phyloP scores from a whole-genome alignment of 257 asterid species.

The Vinca minor region DNA sequence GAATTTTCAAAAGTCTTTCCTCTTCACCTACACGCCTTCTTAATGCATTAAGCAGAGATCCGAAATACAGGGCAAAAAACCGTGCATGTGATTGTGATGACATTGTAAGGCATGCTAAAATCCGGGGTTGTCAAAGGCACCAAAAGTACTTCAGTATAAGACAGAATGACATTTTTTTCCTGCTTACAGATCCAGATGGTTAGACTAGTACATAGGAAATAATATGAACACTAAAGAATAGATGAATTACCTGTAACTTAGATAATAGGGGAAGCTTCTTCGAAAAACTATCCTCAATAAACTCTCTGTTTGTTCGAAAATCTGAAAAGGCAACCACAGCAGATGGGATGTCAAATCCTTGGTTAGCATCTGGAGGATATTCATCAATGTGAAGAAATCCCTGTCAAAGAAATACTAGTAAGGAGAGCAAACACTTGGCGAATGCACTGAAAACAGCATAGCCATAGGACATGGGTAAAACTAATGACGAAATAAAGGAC shows the following conservation, averaged over 20 bases:
- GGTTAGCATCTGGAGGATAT: constrained; percentile 98
- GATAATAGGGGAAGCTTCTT: constrained; percentile 48
- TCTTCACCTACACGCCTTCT: constrained; percentile 80
- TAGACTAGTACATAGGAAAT: constrained; percentile 8
- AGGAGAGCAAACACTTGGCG: neutral
- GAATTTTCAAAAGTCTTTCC: constrained; percentile 54
- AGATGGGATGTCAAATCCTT: constrained; percentile 97
- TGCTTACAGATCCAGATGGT: constrained; percentile 24
- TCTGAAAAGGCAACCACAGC: constrained; percentile 61
- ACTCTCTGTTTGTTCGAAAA: constrained; percentile 45
- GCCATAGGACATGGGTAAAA: neutral
- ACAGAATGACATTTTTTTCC: constrained; percentile 51
- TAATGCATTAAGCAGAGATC: constrained; percentile 83
- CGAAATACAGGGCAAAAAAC: constrained; percentile 89
- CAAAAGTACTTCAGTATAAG: constrained; percentile 89
- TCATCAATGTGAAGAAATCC: constrained; percentile 96
- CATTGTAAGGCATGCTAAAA: constrained; percentile 99
- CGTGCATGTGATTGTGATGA: constrained; percentile 93
- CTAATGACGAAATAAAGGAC: neutral
- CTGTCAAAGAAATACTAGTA: constrained; percentile 26
- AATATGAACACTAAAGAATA: neutral
- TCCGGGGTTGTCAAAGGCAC: constrained; percentile 99
- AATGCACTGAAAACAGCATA: neutral
- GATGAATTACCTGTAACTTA: constrained; percentile 53
- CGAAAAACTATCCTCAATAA: constrained; percentile 34